Base-by-base conservation (phyloP, 2,329 filamentous ascomycete species). In the Nigrograna mackinnonii region DNA sequence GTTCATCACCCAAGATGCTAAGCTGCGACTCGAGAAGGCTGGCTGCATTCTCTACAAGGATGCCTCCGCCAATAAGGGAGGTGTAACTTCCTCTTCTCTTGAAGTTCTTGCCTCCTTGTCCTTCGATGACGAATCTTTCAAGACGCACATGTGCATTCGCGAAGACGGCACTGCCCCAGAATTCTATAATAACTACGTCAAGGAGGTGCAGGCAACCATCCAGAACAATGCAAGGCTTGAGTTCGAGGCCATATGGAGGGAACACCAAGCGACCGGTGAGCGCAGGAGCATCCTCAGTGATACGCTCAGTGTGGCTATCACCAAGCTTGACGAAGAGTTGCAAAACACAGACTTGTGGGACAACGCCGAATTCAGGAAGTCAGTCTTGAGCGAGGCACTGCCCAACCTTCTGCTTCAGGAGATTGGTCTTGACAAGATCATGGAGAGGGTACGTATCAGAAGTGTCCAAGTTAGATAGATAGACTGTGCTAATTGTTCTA, bases 1-100 rank as follows among this genome's bases (percentile, higher is more conserved):
- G 41, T 99, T 99, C 81, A 95, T 99, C 73, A 96, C 94, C 1
- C 94, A 99, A 71, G 94, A 99, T 61, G 92, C 92, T 58, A 97
- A 97, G 77, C 80, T 97, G 41, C 88, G 91, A 18, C 83, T 99
- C 12, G 94, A 99, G 74, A 86, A 90, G 58, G 91, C 92, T n/a
- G 94, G 94, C 46, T 95, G 90, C 64, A 84, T 97, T 58, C 73
- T 99, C 30, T 96, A 91, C 85, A 99, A 99, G 76, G 94, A 99
- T 69, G 94, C 94, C 4, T 96, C 90, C 26, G 91, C 92, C 43
- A 99, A 99, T 82, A 99, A 99, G 79, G 94, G 94, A 53, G 94
- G 94, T 68, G 94, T 99, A 34, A 99, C 94, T 1, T 96, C 91
- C 1, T 97, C 94, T 0, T 97, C 94, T 1, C 84, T 97, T 22